phyloP scores from a whole-genome alignment of 768 basidiomycete species.

The Gelatoporia subvermispora region DNA sequence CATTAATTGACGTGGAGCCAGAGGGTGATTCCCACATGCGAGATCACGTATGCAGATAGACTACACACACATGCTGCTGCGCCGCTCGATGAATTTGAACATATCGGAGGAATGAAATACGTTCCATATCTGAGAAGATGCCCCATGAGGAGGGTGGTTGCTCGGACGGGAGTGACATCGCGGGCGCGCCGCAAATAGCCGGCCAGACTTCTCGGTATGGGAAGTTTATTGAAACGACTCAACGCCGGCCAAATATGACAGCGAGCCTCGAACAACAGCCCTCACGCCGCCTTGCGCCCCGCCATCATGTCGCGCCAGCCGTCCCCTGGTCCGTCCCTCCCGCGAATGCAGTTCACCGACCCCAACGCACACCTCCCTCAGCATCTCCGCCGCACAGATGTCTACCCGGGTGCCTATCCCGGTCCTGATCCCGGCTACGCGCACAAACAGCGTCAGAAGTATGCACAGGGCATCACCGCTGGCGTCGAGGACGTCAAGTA shows the following conservation, averaged over 20 bases:
- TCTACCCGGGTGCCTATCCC: background rate
- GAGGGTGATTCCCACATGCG: no score
- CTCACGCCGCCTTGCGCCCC: slow-evolving; percentile 29
- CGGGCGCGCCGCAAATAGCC: slow-evolving; percentile 26
- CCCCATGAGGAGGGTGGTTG: no score
- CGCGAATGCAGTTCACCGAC: slow-evolving; percentile 12
- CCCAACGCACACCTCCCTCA: slow-evolving; percentile 4
- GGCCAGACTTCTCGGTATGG: slow-evolving; percentile 35
- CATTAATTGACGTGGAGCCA: background rate
- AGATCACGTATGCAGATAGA: slow-evolving; percentile 16
- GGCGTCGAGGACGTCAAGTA: slow-evolving; percentile 85
- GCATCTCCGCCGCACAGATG: no score
- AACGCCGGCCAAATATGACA: slow-evolving; percentile 30
- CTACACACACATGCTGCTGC: slow-evolving; percentile 26
- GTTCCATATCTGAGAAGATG: background rate
- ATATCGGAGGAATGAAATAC: background rate
- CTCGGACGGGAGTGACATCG: background rate
- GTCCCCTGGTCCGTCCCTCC: slow-evolving; percentile 29
- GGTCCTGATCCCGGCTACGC: slow-evolving; percentile 2
- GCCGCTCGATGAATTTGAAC: slow-evolving; percentile 11
- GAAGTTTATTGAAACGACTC: slow-evolving; percentile 28
- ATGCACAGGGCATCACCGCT: slow-evolving; percentile 53
- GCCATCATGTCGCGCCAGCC: slow-evolving; percentile 64
- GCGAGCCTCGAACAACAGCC: slow-evolving; percentile 14
- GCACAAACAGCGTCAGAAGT: slow-evolving; percentile 14